phyloP scores from a whole-genome alignment of 768 basidiomycete genomes.

The Tylopilus felleus region DNA sequence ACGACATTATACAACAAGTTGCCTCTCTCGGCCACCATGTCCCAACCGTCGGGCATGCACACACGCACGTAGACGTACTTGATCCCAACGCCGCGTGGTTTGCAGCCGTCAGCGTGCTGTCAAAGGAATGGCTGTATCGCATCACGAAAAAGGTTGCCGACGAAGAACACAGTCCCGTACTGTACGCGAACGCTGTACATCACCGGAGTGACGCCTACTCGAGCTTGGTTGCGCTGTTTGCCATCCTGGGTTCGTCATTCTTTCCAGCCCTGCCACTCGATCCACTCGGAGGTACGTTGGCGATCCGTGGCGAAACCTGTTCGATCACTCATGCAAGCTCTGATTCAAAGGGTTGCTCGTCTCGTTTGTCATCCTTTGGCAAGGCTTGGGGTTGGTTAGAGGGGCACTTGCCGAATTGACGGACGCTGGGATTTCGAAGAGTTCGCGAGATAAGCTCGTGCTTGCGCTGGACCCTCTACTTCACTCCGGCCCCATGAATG shows the following conservation, averaged over 20 bases:
- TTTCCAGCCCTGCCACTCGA: conserved; percentile 88
- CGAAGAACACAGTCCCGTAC: conserved; percentile 85
- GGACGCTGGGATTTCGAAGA: conserved; percentile 70
- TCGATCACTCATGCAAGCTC: conserved; percentile 7
- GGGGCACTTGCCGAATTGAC: conserved; percentile 80
- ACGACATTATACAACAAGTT: conserved; percentile 58
- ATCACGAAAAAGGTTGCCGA: conserved; percentile 87
- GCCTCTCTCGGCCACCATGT: conserved; percentile 54
- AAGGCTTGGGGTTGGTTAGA: conserved; percentile 64
- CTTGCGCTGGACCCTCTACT: conserved; percentile 56
- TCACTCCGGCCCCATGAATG: conserved; percentile 30
- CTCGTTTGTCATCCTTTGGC: conserved; percentile 83
- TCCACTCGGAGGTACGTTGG: conserved; percentile 78
- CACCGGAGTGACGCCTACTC: conserved; percentile 98
- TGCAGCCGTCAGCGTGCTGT: conserved; percentile 71
- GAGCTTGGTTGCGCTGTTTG: conserved; percentile 84
- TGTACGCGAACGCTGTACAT: conserved; percentile 95
- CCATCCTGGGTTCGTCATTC: conserved; percentile 86
- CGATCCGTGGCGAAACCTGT: not conserved
- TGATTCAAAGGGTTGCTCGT: conserved; percentile 65
- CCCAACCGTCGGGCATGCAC: conserved; percentile 51
- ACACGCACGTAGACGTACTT: conserved; percentile 53
- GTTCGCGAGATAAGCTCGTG: conserved; percentile 51
- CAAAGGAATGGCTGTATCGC: conserved; percentile 93
- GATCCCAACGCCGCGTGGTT: conserved; percentile 99